phyloP scores from a whole-genome alignment of 2,329 filamentous ascomycete genomes.

The Fusarium pseudocircinatum region DNA sequence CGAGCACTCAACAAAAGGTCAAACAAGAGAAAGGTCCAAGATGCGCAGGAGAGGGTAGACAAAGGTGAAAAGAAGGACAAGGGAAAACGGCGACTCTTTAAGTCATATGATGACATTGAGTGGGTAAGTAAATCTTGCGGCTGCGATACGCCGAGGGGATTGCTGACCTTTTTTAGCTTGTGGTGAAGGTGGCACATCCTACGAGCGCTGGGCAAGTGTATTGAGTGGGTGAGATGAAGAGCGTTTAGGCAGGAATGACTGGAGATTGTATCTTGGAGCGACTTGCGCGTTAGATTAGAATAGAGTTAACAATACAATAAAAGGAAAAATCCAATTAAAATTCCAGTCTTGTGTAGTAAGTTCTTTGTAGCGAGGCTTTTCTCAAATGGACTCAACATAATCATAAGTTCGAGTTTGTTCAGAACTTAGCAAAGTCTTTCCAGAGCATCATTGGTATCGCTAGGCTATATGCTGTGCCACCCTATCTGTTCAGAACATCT shows the following conservation, averaged over 20 bases:
- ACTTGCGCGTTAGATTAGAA: accelerated
- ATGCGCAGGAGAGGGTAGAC: not conserved
- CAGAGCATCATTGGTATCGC: too few species aligned
- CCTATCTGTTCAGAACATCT: too few species aligned
- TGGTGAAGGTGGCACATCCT: not conserved
- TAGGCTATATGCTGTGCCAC: too few species aligned
- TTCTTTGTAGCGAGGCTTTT: too few species aligned
- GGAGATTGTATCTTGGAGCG: accelerated
- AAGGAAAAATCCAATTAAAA: too few species aligned
- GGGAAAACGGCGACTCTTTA: not conserved
- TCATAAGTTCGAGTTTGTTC: too few species aligned
- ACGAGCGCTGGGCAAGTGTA: not conserved
- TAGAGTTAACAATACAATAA: not conserved
- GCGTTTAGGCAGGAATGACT: accelerated
- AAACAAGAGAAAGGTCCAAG: not conserved
- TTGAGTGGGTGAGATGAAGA: not conserved
- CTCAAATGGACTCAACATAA: too few species aligned
- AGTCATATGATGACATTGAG: not conserved
- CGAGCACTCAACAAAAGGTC: not conserved
- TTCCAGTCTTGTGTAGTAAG: too few species aligned
- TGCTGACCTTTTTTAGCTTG: not conserved
- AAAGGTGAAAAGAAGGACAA: not conserved
- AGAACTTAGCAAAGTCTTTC: too few species aligned
- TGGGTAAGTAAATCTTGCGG: not conserved
- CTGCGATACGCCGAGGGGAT: not conserved